phyloP scores from a whole-genome alignment of 176 grass and related monocot species.

The Eleusine indica region DNA sequence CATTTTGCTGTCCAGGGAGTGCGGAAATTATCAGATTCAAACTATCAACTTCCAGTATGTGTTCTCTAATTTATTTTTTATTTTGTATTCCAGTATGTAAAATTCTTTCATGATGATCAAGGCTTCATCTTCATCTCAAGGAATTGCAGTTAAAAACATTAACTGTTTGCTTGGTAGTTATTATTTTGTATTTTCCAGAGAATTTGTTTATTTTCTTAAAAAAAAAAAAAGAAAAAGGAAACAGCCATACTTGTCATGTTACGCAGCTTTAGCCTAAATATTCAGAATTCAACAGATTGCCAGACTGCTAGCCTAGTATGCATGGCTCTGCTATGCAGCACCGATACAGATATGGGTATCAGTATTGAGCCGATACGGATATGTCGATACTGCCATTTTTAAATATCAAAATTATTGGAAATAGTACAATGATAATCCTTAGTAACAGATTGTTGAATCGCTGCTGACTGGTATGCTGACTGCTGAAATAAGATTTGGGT shows the following conservation, averaged over 20 bases:
- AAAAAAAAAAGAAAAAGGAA: not conserved
- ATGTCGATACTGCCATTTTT: too few relatives aligned
- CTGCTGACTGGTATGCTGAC: too few relatives aligned
- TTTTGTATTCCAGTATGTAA: constrained; percentile 28
- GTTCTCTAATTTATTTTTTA: constrained; percentile 25
- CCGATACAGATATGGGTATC: too few relatives aligned
- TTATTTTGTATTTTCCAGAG: not conserved
- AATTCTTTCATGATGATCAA: constrained; percentile 18
- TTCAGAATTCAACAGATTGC: not conserved
- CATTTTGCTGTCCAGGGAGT: constrained; percentile 98
- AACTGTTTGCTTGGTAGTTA: constrained; percentile 4
- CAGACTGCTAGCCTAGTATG: not conserved
- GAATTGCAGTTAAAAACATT: constrained; percentile 31
- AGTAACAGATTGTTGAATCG: too few relatives aligned
- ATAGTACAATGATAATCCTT: too few relatives aligned
- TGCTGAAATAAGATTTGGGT: too few relatives aligned
- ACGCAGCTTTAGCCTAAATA: not conserved
- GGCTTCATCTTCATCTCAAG: not conserved
- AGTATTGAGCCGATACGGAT: too few relatives aligned
- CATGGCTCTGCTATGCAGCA: not conserved
- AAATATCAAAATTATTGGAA: too few relatives aligned
- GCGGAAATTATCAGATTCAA: constrained; percentile 53
- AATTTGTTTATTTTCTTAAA: not conserved
- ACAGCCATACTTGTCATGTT: not conserved
- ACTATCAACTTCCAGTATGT: constrained; percentile 92